Percentiles rank a stretch among this genome's conserved stretches.
phyloP scores from a whole-genome alignment of 106 monocot species.

The Triglochin maritima region DNA sequence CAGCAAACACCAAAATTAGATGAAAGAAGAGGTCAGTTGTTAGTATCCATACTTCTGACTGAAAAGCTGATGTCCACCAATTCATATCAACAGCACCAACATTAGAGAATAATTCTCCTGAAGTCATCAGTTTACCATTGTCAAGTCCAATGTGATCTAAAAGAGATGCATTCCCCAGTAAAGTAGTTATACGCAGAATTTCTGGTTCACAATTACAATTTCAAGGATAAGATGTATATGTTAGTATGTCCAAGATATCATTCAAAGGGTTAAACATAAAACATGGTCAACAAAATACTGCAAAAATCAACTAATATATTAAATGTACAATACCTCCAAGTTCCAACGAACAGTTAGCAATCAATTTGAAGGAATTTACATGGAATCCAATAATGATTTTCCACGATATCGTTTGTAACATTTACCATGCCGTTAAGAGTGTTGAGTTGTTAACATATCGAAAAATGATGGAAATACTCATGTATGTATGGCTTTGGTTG shows the following conservation, averaged over 20 bases:
- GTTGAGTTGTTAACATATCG: too few species aligned
- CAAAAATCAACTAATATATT: too few species aligned
- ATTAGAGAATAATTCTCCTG: slow-evolving; percentile 84
- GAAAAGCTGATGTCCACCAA: slow-evolving; percentile 84
- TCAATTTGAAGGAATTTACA: too few species aligned
- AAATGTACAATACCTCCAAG: too few species aligned
- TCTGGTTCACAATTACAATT: slow-evolving; percentile 92
- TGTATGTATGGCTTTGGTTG: too few species aligned
- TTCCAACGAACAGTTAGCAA: too few species aligned
- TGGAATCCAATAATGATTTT: too few species aligned
- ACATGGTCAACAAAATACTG: too few species aligned
- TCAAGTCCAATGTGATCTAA: slow-evolving; percentile 85
- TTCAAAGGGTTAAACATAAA: slow-evolving; percentile 4
- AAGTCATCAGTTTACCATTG: slow-evolving; percentile 85
- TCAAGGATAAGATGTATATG: slow-evolving; percentile 59
- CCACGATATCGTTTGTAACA: too few species aligned
- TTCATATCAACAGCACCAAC: slow-evolving; percentile 80
- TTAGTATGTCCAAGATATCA: slow-evolving; percentile 54
- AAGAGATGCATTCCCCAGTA: slow-evolving; percentile 95
- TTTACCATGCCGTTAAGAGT: too few species aligned
- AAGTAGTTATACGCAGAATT: slow-evolving; percentile 90
- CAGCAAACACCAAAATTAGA: slow-evolving; percentile 25
- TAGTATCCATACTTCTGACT: slow-evolving; percentile 98
- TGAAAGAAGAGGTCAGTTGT: slow-evolving; percentile 58
- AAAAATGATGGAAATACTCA: too few species aligned